phyloP scores from a whole-genome alignment of 169 alveolate species.

The Plasmodium blacklocki region DNA sequence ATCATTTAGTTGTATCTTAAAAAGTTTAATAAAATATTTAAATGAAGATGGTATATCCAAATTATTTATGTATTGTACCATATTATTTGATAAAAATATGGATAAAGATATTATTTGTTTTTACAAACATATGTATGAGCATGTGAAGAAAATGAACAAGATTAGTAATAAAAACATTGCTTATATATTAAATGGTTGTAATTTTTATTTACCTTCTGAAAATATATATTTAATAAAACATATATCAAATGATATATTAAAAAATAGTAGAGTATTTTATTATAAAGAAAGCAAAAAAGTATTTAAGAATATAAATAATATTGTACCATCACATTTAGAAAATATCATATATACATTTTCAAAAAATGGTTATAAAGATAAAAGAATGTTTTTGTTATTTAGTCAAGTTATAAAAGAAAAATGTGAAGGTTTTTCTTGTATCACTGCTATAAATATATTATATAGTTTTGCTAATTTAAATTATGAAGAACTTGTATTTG shows the following conservation, averaged over 20 bases:
- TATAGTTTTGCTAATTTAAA: slow-evolving; percentile 43
- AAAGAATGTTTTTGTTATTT: slow-evolving; percentile 34
- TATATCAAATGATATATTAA: slow-evolving; percentile 26
- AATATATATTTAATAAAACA: slow-evolving; percentile 34
- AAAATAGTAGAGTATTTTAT: not conserved
- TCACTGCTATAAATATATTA: slow-evolving; percentile 60
- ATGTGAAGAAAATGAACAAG: slow-evolving; percentile 49
- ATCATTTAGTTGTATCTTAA: slow-evolving; percentile 35
- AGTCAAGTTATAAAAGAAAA: slow-evolving; percentile 70
- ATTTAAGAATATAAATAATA: slow-evolving; percentile 37
- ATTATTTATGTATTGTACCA: slow-evolving; percentile 21
- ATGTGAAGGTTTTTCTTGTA: slow-evolving; percentile 69
- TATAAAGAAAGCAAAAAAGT: not conserved
- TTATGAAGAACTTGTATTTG: slow-evolving; percentile 60
- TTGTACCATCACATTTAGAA: slow-evolving; percentile 75
- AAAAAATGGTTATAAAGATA: slow-evolving; percentile 38
- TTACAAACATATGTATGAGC: slow-evolving; percentile 50
- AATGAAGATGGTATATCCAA: slow-evolving; percentile 63
- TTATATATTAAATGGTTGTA: slow-evolving; percentile 65
- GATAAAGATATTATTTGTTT: slow-evolving; percentile 30
- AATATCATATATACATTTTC: slow-evolving; percentile 71
- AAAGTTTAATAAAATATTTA: slow-evolving; percentile 63
- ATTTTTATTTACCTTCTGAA: slow-evolving; percentile 44
- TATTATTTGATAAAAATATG: slow-evolving; percentile 3
- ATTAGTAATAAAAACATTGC: slow-evolving; percentile 68